These are phyloP conservation scores for Amoeboaphelidium occidentale DNA, from an alignment of 371 early-diverging fungal genomes.

Conservation along the genomic window DNA sequence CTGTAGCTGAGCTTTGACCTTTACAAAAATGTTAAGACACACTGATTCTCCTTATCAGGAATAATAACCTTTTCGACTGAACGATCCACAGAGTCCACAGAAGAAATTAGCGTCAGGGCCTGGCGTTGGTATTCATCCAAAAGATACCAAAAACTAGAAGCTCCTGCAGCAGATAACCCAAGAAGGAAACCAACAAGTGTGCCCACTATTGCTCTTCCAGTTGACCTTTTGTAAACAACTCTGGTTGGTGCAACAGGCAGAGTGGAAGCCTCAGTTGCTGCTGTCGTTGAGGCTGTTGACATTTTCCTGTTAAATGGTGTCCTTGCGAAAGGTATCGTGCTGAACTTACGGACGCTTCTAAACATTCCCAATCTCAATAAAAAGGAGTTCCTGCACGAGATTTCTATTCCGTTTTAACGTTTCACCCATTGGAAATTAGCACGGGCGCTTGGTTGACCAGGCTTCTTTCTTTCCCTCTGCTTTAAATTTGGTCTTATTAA, in stretches of 20 bases:
- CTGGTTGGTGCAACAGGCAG: too few relatives aligned
- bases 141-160: conserved; percentile 47
- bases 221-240: too few relatives aligned
- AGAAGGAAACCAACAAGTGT: conserved; percentile 51
- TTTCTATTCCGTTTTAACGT: neutral
- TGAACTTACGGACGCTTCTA: too few relatives aligned
- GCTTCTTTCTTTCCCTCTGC: conserved; percentile 90
- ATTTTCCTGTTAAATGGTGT: too few relatives aligned
- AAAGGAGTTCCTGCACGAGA: too few relatives aligned
- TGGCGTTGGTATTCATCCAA: conserved; percentile 53
- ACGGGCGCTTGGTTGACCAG: conserved; percentile 78
- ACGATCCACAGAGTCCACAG: conserved; percentile 43
- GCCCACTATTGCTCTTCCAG: too few relatives aligned
- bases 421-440: conserved; percentile 73
- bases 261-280: too few relatives aligned
- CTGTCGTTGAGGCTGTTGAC: too few relatives aligned
- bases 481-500: conserved; percentile 31
- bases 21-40: neutral
- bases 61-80: conserved; percentile 35
- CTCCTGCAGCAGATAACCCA: conserved; percentile 45
- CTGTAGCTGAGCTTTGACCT: conserved; percentile 44
- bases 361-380: too few relatives aligned
- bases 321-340: too few relatives aligned
- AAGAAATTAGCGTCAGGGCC: conserved; percentile 33
- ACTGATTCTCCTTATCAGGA: conserved; percentile 5